These are phyloP conservation scores for Taiozyma sp. DNA, from an alignment of 1,139 yeast species.

Conservation along the genomic window DNA sequence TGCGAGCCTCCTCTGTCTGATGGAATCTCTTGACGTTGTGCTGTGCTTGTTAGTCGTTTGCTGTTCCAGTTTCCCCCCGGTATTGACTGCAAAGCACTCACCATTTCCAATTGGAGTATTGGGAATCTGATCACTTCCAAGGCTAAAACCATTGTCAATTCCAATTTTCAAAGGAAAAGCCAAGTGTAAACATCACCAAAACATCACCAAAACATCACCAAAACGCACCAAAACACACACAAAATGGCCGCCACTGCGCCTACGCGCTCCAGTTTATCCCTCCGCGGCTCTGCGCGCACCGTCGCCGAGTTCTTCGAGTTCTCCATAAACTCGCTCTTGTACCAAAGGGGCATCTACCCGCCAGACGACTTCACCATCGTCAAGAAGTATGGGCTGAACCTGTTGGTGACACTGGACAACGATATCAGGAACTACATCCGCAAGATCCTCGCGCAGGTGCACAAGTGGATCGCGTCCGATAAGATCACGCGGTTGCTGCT, in stretches of 20 bases:
- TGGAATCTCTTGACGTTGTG: slow-evolving; percentile 70
- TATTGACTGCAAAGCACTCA: neutral
- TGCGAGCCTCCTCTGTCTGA: slow-evolving; percentile 52
- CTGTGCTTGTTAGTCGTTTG: slow-evolving; percentile 23
- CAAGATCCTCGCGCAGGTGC: slow-evolving; percentile 69
- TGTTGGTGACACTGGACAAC: slow-evolving; percentile 70
- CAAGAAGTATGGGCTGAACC: slow-evolving; percentile 73
- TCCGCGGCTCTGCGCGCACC: slow-evolving; percentile 73
- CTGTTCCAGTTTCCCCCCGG: neutral
- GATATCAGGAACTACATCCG: slow-evolving; percentile 71
- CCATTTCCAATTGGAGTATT: neutral
- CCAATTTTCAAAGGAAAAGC: neutral
- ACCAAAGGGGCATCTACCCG: slow-evolving; percentile 90
- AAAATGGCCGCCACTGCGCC: slow-evolving; percentile 24
- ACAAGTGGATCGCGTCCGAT: slow-evolving; percentile 75
- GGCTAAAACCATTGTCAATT: neutral
- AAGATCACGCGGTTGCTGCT: slow-evolving; percentile 66
- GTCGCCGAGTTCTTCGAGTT: slow-evolving; percentile 84
- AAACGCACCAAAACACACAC: neutral
- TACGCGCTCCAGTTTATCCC: slow-evolving; percentile 49
- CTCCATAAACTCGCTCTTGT: slow-evolving; percentile 74
- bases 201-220: neutral
- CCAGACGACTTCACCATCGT: slow-evolving; percentile 81
- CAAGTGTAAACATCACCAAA: neutral
- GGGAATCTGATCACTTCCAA: neutral